Percentiles rank a stretch among this genome's conserved stretches.
Conservation (phyloP, 768 basidiomycete genomes). For the Solioccasus polychromus region DNA sequence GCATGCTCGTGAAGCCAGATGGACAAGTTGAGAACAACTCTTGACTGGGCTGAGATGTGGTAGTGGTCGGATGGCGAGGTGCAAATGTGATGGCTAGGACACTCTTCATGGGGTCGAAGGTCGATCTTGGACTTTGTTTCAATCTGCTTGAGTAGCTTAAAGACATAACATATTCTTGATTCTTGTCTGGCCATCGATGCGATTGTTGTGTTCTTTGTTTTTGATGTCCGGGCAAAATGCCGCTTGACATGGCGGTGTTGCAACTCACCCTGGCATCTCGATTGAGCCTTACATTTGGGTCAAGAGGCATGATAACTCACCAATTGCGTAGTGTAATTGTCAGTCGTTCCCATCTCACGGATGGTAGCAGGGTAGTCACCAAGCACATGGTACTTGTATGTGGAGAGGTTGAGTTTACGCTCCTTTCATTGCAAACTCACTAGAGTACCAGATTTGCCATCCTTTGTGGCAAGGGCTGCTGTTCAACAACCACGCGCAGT, state of each 20-base stretch:
- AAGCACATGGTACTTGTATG: background rate
- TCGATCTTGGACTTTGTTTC: no score
- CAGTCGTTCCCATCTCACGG: background rate
- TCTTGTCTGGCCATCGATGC: no score
- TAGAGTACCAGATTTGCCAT: background rate
- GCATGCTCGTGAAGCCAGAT: background rate
- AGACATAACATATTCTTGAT: no score
- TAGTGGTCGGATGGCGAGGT: background rate
- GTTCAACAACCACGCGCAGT: background rate
- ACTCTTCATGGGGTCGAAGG: background rate
- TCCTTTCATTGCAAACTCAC: background rate
- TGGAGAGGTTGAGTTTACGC: background rate
- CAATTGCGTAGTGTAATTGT: background rate
- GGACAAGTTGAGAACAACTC: background rate
- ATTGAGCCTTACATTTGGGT: background rate
- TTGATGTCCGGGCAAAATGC: no score
- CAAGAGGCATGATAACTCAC: background rate
- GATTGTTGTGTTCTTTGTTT: no score
- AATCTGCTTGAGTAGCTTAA: no score
- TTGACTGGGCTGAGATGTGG: background rate
- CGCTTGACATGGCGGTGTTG: background rate
- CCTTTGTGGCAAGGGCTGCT: background rate
- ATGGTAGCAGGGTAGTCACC: background rate
- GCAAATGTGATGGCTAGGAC: no score
- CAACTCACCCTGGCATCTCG: background rate